Evolutionary conservation across 306 rosid genomes (phyloP).

Genomic region (Begonia loranthoides): DNA sequence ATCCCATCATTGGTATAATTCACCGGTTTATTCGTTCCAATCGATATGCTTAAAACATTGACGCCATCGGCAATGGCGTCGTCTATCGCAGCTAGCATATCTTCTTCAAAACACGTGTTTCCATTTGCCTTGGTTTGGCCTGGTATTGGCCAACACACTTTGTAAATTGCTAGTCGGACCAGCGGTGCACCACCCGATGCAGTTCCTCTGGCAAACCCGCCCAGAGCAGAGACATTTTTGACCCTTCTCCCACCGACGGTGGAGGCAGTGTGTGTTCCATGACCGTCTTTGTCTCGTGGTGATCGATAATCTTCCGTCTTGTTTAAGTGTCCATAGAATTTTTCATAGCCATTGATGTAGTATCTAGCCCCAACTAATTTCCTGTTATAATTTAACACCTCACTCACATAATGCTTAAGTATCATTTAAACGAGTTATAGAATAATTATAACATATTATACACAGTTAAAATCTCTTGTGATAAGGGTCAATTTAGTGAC

Average conservation of each 20-base stretch:
- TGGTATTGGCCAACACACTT: slow-evolving; percentile 86
- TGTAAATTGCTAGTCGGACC: slow-evolving; percentile 69
- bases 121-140: slow-evolving; percentile 42
- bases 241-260: slow-evolving; percentile 58
- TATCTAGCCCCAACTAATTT: slow-evolving; percentile 78
- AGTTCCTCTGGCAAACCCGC: slow-evolving; percentile 59
- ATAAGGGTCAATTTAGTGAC: too few relatives aligned
- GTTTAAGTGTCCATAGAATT: slow-evolving; percentile 32
- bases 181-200: slow-evolving; percentile 78
- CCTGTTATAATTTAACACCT: slow-evolving; percentile 27
- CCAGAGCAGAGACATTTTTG: slow-evolving; percentile 27
- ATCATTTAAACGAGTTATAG: too few relatives aligned
- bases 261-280: slow-evolving; percentile 87
- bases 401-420: too few relatives aligned
- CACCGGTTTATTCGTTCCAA: slow-evolving; percentile 29
- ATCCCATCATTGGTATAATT: slow-evolving; percentile 43
- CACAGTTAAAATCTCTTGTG: too few relatives aligned
- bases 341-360: slow-evolving; percentile 55
- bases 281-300: slow-evolving; percentile 81
- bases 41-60: slow-evolving; percentile 55
- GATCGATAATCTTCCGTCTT: slow-evolving; percentile 51
- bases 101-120: slow-evolving; percentile 52
- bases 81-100: slow-evolving; percentile 76
- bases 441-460: too few relatives aligned
- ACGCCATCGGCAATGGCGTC: slow-evolving; percentile 87